These are phyloP conservation scores for Stagonosporopsis tanaceti DNA, from an alignment of 2,329 filamentous ascomycete species.

Conservation along the genomic window DNA sequence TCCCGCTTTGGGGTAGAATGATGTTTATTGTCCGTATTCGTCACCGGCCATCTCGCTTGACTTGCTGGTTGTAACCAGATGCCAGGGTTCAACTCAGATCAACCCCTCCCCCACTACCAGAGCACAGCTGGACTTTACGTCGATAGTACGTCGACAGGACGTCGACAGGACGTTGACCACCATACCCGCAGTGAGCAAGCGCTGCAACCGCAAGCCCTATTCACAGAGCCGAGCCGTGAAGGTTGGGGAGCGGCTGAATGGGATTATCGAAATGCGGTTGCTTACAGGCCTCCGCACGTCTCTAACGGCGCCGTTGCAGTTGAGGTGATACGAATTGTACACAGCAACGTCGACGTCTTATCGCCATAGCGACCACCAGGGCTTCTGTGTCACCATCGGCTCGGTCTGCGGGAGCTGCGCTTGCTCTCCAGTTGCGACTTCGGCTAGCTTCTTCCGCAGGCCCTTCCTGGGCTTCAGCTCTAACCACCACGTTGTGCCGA, in stretches of 20 bases:
- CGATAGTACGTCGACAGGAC: conserved; percentile 2
- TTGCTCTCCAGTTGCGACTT: conserved; percentile 22
- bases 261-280: conserved; percentile 11
- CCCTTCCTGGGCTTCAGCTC: conserved; percentile 55
- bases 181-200: conserved; percentile 2
- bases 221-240: conserved; percentile 1
- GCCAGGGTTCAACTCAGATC: conserved; percentile 11
- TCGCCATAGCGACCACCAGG: conserved; percentile 48
- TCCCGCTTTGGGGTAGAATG: conserved; percentile 15
- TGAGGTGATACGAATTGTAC: conserved; percentile 6
- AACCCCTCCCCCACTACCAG: conserved; percentile 8
- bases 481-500: conserved; percentile 60
- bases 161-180: conserved; percentile 1
- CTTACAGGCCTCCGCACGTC: conserved; percentile 18
- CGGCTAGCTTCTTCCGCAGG: conserved; percentile 28
- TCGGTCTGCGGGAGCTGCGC: conserved; percentile 27
- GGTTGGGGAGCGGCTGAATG: not conserved
- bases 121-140: conserved; percentile 4
- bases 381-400: conserved; percentile 34
- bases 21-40: conserved; percentile 15
- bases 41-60: conserved; percentile 17
- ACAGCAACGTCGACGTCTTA: conserved; percentile 30
- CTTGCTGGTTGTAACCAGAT: conserved; percentile 16
- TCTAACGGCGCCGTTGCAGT: conserved; percentile 19
- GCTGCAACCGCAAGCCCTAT: conserved; percentile 10